Evolutionary conservation across 495 filamentous ascomycete genomes (phyloP), one percentile per base, ranked within the genome.

Genomic region (Jackrogersella minutella): DNA sequence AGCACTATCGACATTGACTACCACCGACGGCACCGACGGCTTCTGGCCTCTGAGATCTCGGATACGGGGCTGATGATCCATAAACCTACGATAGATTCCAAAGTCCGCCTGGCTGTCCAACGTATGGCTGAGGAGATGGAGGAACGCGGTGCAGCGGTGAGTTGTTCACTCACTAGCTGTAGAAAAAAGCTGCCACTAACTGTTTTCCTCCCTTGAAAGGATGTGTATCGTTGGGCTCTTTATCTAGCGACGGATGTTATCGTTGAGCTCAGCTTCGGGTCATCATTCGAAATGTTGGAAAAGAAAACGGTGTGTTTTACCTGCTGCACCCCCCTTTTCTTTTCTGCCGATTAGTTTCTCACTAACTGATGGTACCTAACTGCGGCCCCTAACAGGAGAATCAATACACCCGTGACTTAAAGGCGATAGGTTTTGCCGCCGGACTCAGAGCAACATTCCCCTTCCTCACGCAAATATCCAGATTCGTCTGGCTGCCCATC

Each of bases 201-300:
- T 0, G 30, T 13, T 8, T 3, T n/a, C 16, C 22, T 5, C 22
- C 10, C 22, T 3, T 16, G 28, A 11, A 21, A 69, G 1, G 85
- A 88, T 71, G 71, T 88, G 0, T 78, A 79, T 51, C 82, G 84
- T 54, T 88, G 86, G 86, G 85, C 76, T 74, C 58, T 81, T 19
- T 85, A 85, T 47, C 80, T 88, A 81, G 75, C 83, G 9, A 82
- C 82, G 0, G 87, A 88, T 54, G 76, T 87, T 3, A 83, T 87
- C 37, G 79, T 79, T 1, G 77, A 86, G 16, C 70, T 88, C 14
- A 81, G 76, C 13, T 89, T 88, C 70, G 86, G 87, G 0, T 82
- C 86, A 24, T 82, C 80, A 0, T 87, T 89, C 58, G 72, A 71
- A 2, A 84, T 82, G 77, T 74, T 87, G 2, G 84, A 88, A 50